Percentiles rank a stretch among this genome's conserved stretches.
phyloP scores from a whole-genome alignment of 1,284 basidiomycete species.

The Rugosomyces carneus region DNA sequence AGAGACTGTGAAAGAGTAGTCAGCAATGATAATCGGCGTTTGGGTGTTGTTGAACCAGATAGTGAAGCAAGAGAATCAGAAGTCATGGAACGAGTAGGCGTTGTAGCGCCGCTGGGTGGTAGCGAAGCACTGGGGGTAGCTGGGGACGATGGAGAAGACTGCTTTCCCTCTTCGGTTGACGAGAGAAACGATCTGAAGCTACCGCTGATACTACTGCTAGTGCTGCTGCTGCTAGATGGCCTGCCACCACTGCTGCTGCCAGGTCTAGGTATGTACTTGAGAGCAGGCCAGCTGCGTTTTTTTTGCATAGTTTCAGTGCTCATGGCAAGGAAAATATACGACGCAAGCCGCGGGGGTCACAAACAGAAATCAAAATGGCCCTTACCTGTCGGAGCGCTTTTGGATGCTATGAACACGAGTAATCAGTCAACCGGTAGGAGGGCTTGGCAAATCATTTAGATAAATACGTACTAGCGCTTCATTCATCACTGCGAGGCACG shows the following conservation, averaged over 20 bases:
- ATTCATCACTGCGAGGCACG: slow-evolving; percentile 9
- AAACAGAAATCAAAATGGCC: slow-evolving; percentile 15
- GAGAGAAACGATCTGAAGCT: slow-evolving; percentile 15
- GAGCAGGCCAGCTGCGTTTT: slow-evolving; percentile 28
- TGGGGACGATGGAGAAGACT: slow-evolving; percentile 5
- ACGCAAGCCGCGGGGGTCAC: slow-evolving; percentile 13
- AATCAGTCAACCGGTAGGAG: slow-evolving; percentile 19
- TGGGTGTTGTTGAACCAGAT: slow-evolving; percentile 24
- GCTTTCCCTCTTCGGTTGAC: slow-evolving; percentile 17
- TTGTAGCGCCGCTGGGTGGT: slow-evolving; percentile 4
- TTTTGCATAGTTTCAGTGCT: slow-evolving; percentile 19
- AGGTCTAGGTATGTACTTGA: slow-evolving; percentile 25
- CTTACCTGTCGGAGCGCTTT: slow-evolving; percentile 22
- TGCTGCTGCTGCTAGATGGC: background rate
- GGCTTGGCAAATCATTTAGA: slow-evolving; percentile 20
- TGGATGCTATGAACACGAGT: slow-evolving; percentile 17
- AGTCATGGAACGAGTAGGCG: slow-evolving; percentile 16
- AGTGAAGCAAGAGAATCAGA: slow-evolving; percentile 22
- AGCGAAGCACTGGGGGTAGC: slow-evolving; percentile 1
- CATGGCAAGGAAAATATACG: slow-evolving; percentile 15
- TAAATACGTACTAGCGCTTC: slow-evolving; percentile 17
- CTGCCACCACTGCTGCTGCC: slow-evolving; percentile 21
- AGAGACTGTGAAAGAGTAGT: slow-evolving; percentile 31
- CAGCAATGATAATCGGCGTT: slow-evolving; percentile 27
- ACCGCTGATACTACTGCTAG: too few relatives aligned